These are phyloP conservation scores for Zymoseptoria tritici DNA, from an alignment of 2,329 filamentous ascomycete genomes.

Conservation along the genomic window DNA sequence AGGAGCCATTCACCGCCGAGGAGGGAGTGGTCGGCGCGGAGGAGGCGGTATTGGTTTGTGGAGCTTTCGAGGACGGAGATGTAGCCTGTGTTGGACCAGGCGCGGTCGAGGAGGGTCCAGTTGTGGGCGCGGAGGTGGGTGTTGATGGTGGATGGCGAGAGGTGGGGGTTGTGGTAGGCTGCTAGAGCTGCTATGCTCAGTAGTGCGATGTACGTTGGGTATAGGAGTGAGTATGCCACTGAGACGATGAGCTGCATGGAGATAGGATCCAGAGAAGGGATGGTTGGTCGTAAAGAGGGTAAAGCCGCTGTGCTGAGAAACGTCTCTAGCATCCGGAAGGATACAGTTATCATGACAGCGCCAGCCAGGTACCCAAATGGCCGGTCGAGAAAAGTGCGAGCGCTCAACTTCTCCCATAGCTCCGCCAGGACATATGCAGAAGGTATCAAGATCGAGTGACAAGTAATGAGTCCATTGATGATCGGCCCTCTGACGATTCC, in stretches of 20 bases:
- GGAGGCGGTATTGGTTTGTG: conserved; percentile 63
- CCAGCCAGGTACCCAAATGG: conserved; percentile 1
- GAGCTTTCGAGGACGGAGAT: conserved; percentile 78
- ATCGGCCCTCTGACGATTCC: conserved; percentile 67
- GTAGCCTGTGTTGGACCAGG: conserved; percentile 85
- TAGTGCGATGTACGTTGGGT: conserved; percentile 42
- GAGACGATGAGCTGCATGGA: neutral
- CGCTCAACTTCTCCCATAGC: neutral
- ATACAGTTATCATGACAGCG: conserved; percentile 1
- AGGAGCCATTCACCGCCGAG: conserved; percentile 85
- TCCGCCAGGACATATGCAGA: conserved; percentile 32
- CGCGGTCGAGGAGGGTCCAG: conserved; percentile 70
- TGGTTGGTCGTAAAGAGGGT: neutral
- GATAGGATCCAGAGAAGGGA: neutral
- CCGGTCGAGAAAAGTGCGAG: conserved; percentile 30
- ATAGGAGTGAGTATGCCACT: neutral
- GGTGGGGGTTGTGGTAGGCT: conserved; percentile 62
- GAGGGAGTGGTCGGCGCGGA: conserved; percentile 91
- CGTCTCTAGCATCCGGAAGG: neutral
- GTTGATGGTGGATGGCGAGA: conserved; percentile 53
- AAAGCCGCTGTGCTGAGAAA: neutral
- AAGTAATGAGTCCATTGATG: conserved; percentile 64
- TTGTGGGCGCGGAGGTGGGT: conserved; percentile 55
- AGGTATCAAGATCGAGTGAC: conserved; percentile 46
- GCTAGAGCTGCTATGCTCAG: conserved; percentile 52